phyloP scores from a whole-genome alignment of 2,329 filamentous ascomycete genomes.

The Lasiodiplodia gonubiensis region DNA sequence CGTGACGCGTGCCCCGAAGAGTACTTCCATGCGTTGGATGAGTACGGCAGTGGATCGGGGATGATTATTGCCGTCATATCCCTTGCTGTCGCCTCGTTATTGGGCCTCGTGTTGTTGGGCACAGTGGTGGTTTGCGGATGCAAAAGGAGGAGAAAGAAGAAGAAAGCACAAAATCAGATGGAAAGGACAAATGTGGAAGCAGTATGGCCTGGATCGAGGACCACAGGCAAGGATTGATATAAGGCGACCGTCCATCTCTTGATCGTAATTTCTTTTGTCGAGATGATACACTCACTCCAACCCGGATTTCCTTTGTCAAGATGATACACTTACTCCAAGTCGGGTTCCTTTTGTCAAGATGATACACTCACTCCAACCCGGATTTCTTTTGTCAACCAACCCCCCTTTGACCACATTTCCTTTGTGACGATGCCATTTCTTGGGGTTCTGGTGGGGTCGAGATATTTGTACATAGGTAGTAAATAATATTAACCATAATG shows the following conservation, averaged over 20 bases:
- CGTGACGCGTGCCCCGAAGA: neutral
- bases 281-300: neutral
- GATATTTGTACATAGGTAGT: no score
- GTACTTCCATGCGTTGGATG: constrained; percentile 1
- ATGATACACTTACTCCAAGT: no score
- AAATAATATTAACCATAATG: no score
- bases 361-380: neutral
- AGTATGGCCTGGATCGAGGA: no score
- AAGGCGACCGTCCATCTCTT: neutral
- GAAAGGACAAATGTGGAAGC: neutral
- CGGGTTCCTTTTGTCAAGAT: neutral
- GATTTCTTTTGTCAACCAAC: no score
- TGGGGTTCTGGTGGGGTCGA: no score
- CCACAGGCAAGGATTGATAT: neutral
- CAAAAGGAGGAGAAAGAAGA: neutral
- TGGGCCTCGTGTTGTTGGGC: neutral
- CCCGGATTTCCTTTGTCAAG: no score
- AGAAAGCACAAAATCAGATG: no score
- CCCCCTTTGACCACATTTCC: no score
- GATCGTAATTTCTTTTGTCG: neutral
- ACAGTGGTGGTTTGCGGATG: neutral
- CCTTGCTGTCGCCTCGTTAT: neutral
- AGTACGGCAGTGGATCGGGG: no score
- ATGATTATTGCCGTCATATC: neutral
- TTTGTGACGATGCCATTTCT: no score